Conservation (phyloP, 306 rosid species). For the Pachyrhizus erosus region DNA sequence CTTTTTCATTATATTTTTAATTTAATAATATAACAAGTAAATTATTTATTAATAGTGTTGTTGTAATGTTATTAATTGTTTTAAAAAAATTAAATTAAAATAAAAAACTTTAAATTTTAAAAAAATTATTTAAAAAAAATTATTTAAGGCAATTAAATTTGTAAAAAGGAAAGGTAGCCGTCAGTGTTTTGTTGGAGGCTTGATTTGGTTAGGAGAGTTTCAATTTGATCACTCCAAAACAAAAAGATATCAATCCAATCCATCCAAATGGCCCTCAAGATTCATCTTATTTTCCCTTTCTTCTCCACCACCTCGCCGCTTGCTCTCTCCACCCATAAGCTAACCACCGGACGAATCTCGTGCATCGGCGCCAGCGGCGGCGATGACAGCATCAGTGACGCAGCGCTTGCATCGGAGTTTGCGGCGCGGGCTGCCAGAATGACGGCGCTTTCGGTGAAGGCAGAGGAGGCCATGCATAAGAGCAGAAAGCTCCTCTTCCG, state of each 20-base stretch:
- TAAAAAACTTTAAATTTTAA: too few species aligned
- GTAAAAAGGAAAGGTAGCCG: too few species aligned
- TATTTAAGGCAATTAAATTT: too few species aligned
- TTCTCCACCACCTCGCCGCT: conserved; percentile 36
- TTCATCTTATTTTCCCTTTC: conserved; percentile 20
- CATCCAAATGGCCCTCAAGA: conserved; percentile 48
- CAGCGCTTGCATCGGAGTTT: conserved; percentile 63
- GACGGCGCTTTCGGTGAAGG: conserved; percentile 49
- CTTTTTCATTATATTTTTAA: too few species aligned
- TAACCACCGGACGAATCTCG: conserved; percentile 40
- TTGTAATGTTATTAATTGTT: too few species aligned
- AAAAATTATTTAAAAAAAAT: too few species aligned
- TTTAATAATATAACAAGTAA: too few species aligned
- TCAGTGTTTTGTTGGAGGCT: too few species aligned
- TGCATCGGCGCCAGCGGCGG: conserved; percentile 43
- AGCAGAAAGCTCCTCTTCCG: conserved; percentile 71
- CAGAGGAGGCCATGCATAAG: conserved; percentile 75
- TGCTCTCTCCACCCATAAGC: conserved; percentile 31
- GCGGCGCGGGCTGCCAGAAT: conserved; percentile 56
- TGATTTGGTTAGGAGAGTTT: too few species aligned
- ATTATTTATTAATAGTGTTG: too few species aligned
- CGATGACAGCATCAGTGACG: conserved; percentile 46
- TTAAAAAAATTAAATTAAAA: too few species aligned
- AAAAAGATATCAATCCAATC: not conserved
- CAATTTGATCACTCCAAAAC: not conserved